phyloP scores from a whole-genome alignment of 163 green algal species.

The Scenedesmus sp. region DNA sequence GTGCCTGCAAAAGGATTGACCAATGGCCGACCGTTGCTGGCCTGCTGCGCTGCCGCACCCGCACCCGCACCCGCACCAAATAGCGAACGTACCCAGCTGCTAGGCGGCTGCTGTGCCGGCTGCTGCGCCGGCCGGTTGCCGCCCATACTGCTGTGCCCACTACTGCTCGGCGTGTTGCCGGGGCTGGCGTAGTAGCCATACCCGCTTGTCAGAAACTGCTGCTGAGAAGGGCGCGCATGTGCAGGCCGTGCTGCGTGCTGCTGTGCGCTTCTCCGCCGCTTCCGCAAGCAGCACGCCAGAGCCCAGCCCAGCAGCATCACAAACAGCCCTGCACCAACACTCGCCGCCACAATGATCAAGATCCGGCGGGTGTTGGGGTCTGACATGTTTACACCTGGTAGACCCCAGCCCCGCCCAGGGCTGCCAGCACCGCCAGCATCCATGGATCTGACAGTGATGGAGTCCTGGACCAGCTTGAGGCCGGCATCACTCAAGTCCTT shows the following conservation, averaged over 20 bases:
- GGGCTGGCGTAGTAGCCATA: not conserved
- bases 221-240: not conserved
- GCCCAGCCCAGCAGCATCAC: conserved; percentile 25
- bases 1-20: conserved; percentile 40
- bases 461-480: conserved; percentile 34
- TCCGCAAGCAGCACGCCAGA: not conserved
- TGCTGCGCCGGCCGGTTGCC: not conserved
- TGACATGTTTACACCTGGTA: conserved; percentile 13
- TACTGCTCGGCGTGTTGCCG: not conserved
- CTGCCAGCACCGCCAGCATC: not conserved
- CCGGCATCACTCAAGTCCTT: conserved; percentile 24
- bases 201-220: conserved; percentile 29
- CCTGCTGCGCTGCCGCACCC: not conserved
- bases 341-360: conserved; percentile 50
- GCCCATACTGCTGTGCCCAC: not conserved
- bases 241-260: not conserved
- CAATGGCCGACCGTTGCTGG: conserved; percentile 24
- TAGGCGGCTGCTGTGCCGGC: not conserved
- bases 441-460: not conserved
- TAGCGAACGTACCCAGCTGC: not conserved
- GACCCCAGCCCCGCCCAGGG: conserved; percentile 7
- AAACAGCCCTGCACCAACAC: conserved; percentile 42
- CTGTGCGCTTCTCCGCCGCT: not conserved
- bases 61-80: not conserved
- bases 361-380: conserved; percentile 30